Conservation (phyloP, 108 stramenopile genomes). For the Fragilariopsis cylindrus region DNA sequence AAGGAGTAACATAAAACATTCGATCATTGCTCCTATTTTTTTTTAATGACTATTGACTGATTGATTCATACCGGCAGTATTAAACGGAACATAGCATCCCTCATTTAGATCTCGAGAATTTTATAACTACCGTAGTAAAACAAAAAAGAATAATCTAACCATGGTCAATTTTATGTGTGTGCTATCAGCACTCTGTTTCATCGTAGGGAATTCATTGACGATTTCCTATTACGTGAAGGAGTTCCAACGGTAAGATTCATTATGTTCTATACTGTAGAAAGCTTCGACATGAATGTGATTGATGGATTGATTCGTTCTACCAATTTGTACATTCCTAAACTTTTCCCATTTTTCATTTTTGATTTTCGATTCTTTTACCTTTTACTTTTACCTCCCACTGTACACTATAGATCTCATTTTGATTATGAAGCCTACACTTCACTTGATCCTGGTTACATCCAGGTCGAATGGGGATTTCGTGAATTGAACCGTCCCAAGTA, state of each 20-base stretch:
- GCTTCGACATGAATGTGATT: too few relatives aligned
- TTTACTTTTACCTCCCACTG: conserved; percentile 11
- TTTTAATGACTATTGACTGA: too few relatives aligned
- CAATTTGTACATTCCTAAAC: not conserved
- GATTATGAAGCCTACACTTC: conserved; percentile 38
- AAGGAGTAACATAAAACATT: too few relatives aligned
- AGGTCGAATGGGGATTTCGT: conserved; percentile 57
- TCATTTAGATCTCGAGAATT: too few relatives aligned
- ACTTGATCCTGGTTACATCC: conserved; percentile 62
- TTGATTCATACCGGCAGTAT: too few relatives aligned
- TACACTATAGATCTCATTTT: conserved; percentile 4
- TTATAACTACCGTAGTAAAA: not conserved
- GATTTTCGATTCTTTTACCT: conserved; percentile 5
- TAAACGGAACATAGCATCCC: too few relatives aligned
- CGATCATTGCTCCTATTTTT: too few relatives aligned
- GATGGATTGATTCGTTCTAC: too few relatives aligned
- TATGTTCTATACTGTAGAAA: too few relatives aligned
- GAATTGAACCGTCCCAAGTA: conserved; percentile 20
- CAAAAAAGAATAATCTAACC: not conserved
- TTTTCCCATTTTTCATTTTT: not conserved
- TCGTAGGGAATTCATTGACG: conserved; percentile 14
- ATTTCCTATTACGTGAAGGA: conserved; percentile 19
- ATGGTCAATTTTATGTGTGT: conserved; percentile 8
- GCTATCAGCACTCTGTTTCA: conserved; percentile 12
- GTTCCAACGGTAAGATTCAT: not conserved